These are phyloP conservation scores for Chrysoporthe austroafricana DNA, from an alignment of 2,329 filamentous ascomycete genomes.

Conservation along the genomic window DNA sequence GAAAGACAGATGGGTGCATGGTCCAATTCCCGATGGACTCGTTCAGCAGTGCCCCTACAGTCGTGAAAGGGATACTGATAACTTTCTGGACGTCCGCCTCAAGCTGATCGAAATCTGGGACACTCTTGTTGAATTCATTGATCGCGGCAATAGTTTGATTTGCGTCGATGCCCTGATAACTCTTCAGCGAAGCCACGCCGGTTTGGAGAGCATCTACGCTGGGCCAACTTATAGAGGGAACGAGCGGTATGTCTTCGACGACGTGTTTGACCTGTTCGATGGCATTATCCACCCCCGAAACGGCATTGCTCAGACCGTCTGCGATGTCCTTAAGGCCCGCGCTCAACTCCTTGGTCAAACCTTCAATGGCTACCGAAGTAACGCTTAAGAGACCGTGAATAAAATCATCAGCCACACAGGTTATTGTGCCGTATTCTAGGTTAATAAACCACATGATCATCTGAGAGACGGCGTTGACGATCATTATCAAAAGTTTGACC, in stretches of 20 bases:
- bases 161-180: conserved; percentile 72
- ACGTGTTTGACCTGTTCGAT: conserved; percentile 59
- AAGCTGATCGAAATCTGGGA: conserved; percentile 83
- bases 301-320: conserved; percentile 48
- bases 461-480: conserved; percentile 81
- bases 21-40: conserved; percentile 71
- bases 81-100: conserved; percentile 78
- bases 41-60: conserved; percentile 75
- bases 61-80: conserved; percentile 78
- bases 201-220: conserved; percentile 58
- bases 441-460: conserved; percentile 92
- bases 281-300: conserved; percentile 60
- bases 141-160: conserved; percentile 71
- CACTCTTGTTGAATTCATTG: conserved; percentile 72
- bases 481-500: conserved; percentile 76
- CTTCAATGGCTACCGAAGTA: conserved; percentile 50
- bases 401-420: conserved; percentile 85
- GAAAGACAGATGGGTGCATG: conserved; percentile 79
- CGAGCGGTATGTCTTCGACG: conserved; percentile 43
- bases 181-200: conserved; percentile 60
- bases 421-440: conserved; percentile 86
- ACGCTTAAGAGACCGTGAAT: conserved; percentile 78
- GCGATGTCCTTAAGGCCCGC: conserved; percentile 57
- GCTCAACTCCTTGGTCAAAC: conserved; percentile 52
- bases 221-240: not conserved